Percentiles rank a stretch among this genome's conserved stretches.
phyloP scores from a whole-genome alignment of 495 filamentous ascomycete genomes.

The Aspergillus ellipticus region DNA sequence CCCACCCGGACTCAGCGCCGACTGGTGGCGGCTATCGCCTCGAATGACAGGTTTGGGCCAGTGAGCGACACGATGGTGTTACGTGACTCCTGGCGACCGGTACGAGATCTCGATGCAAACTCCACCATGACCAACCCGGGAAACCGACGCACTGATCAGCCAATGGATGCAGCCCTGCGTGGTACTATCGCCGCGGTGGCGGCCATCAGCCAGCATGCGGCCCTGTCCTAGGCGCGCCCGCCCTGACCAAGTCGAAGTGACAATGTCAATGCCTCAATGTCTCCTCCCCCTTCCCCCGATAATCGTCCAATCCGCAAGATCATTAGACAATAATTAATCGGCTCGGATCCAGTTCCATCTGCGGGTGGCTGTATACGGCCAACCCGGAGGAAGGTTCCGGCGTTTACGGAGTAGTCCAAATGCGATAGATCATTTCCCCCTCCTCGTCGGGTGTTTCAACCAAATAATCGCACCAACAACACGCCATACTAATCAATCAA shows the following conservation, averaged over 20 bases:
- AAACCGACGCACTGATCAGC: neutral
- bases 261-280: no score
- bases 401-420: neutral
- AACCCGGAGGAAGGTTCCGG: neutral
- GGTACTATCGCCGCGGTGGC: slow-evolving; percentile 1
- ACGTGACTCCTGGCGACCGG: neutral
- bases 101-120: neutral
- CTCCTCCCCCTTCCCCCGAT: no score
- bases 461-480: neutral
- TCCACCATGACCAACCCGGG: neutral
- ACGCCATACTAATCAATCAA: neutral
- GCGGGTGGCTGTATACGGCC: neutral
- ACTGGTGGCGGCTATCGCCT: neutral
- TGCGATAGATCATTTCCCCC: neutral
- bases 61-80: neutral
- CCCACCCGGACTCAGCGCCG: neutral
- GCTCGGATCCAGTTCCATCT: neutral
- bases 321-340: neutral
- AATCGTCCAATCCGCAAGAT: neutral
- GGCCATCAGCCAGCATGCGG: neutral
- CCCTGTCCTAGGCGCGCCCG: neutral
- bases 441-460: neutral
- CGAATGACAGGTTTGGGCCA: neutral
- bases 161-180: neutral
- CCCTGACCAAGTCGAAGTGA: neutral